A percentile compares a stretch with the other conserved stretches of the same genome.
phyloP scores from a whole-genome alignment of 164 flowering plant species.

The Akebia trifoliata region DNA sequence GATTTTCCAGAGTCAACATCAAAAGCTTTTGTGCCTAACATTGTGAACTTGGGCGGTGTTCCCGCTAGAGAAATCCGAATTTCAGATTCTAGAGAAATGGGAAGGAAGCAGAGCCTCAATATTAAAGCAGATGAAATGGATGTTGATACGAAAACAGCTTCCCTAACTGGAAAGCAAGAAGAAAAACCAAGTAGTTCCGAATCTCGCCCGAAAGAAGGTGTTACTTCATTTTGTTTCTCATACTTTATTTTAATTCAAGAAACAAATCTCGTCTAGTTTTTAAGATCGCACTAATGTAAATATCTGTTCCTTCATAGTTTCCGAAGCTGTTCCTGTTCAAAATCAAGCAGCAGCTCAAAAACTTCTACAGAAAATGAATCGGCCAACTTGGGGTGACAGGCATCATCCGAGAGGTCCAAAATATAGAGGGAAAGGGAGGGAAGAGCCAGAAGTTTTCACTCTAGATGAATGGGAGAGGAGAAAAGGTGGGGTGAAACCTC shows the following conservation, averaged over 20 bases:
- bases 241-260: background rate
- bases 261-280: background rate
- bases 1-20: constrained; percentile 28
- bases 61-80: too few relatives aligned
- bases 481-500: constrained; percentile 33
- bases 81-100: constrained; percentile 20
- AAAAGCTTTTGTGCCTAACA: constrained; percentile 12
- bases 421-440: constrained; percentile 52
- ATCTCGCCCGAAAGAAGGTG: constrained; percentile 78
- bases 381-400: constrained; percentile 25
- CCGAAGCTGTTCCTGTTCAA: constrained; percentile 72
- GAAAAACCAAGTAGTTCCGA: constrained; percentile 57
- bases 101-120: constrained; percentile 16
- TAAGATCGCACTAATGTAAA: constrained; percentile 2
- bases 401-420: constrained; percentile 38
- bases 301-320: constrained; percentile 31
- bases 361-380: constrained; percentile 75
- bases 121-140: constrained; percentile 13
- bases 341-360: constrained; percentile 95
- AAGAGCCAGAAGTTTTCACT: constrained; percentile 53
- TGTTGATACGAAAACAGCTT: constrained; percentile 14
- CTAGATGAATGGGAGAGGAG: constrained; percentile 85
- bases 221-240: background rate
- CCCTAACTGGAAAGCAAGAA: constrained; percentile 22
- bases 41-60: constrained; percentile 16